These are phyloP conservation scores for Kokia cookei DNA, from an alignment of 441 rosid genomes.

Conservation along the genomic window DNA sequence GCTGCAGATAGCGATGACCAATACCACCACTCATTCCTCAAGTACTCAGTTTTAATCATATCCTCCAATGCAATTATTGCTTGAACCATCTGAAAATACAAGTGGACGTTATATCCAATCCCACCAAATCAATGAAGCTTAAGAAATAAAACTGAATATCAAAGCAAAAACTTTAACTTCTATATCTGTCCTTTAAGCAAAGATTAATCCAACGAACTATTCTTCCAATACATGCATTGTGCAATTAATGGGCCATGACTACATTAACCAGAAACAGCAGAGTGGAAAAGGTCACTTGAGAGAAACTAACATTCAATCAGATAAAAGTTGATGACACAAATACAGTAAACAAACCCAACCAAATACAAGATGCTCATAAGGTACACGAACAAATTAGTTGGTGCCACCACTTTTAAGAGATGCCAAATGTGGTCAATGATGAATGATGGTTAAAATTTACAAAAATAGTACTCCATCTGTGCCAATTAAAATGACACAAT, in stretches of 20 bases:
- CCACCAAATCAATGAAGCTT: neutral
- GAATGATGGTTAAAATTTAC: neutral
- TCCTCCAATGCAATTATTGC: constrained; percentile 83
- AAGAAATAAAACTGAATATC: neutral
- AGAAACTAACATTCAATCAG: neutral
- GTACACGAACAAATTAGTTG: neutral
- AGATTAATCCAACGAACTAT: neutral
- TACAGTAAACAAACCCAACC: neutral
- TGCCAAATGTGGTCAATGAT: neutral
- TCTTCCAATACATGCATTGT: neutral
- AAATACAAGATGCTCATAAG: neutral
- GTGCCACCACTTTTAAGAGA: neutral
- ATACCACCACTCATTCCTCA: constrained; percentile 97
- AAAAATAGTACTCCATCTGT: neutral
- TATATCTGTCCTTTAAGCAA: neutral
- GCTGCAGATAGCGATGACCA: constrained; percentile 98
- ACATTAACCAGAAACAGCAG: neutral
- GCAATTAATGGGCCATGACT: neutral
- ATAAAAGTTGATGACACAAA: neutral
- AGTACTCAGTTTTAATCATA: constrained; percentile 72
- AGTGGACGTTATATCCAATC: neutral
- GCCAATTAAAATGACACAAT: too few relatives aligned
- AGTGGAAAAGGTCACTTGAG: neutral
- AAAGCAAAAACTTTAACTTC: neutral
- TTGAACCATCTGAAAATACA: constrained; percentile 70